Evolutionary conservation across 2,329 filamentous ascomycete species (phyloP).

Genomic region (Immersiporthe knoxdaviesiana): DNA sequence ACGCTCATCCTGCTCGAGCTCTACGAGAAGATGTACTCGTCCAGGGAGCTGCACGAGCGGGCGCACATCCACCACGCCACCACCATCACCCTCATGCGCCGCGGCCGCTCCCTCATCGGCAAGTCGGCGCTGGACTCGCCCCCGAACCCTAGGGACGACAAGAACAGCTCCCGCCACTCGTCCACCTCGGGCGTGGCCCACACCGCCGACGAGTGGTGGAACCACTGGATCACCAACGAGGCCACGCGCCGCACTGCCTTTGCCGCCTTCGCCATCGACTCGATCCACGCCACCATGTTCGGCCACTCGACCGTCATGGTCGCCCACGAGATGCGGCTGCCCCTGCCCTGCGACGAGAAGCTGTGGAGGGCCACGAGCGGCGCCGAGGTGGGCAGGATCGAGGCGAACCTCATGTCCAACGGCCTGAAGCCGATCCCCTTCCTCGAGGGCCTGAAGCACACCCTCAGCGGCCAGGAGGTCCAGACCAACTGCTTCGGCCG

Average conservation of each 20-base stretch:
- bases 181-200: constrained; percentile 65
- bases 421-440: constrained; percentile 86
- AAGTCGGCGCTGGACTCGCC: constrained; percentile 84
- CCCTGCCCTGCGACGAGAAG: constrained; percentile 88
- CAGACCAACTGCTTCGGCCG: constrained; percentile 92
- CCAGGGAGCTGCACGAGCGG: constrained; percentile 85
- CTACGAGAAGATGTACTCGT: constrained; percentile 98
- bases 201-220: constrained; percentile 89
- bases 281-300: constrained; percentile 96
- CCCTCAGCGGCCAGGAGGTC: constrained; percentile 81
- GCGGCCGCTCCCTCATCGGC: constrained; percentile 88
- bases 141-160: constrained; percentile 69
- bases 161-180: constrained; percentile 61
- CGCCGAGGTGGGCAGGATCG: constrained; percentile 81
- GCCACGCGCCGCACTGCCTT: constrained; percentile 88
- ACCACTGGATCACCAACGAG: constrained; percentile 93
- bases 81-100: constrained; percentile 91
- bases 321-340: constrained; percentile 89
- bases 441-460: constrained; percentile 87
- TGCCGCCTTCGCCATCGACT: constrained; percentile 92
- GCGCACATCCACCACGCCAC: constrained; percentile 97
- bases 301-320: constrained; percentile 97
- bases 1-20: constrained; percentile 85
- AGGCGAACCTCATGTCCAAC: constrained; percentile 77
- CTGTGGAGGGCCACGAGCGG: constrained; percentile 91